Conservation (phyloP, 495 filamentous ascomycete genomes). For the Parathielavia hyrcaniae region DNA sequence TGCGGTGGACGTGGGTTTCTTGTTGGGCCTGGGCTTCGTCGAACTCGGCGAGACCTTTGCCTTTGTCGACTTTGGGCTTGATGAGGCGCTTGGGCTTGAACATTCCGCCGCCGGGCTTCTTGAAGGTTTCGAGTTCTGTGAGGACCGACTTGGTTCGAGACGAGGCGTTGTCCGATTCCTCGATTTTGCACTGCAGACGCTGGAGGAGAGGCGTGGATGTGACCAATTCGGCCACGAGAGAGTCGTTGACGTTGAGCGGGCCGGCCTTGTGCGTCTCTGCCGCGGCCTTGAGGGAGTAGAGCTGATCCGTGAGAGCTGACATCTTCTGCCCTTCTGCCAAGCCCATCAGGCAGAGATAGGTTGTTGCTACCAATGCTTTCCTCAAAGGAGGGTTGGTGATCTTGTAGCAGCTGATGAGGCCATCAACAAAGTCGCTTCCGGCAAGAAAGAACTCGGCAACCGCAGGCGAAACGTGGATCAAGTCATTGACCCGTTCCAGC, state of each 20-base stretch:
- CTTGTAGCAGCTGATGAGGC: constrained; percentile 59
- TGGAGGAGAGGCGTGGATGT: constrained; percentile 53
- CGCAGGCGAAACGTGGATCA: constrained; percentile 50
- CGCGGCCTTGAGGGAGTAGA: constrained; percentile 70
- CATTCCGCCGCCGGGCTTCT: constrained; percentile 47
- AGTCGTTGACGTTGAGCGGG: constrained; percentile 45
- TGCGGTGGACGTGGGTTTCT: constrained; percentile 68
- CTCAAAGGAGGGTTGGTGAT: constrained; percentile 52
- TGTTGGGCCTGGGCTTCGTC: constrained; percentile 42
- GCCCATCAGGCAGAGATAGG: constrained; percentile 65
- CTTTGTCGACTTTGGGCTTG: constrained; percentile 54
- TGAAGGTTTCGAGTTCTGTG: constrained; percentile 47
- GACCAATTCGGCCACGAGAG: constrained; percentile 57
- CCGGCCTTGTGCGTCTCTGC: constrained; percentile 52
- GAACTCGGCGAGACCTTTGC: constrained; percentile 52
- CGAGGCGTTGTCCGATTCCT: constrained; percentile 30
- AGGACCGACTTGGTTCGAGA: constrained; percentile 55
- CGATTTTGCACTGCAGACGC: constrained; percentile 43
- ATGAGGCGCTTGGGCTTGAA: constrained; percentile 48
- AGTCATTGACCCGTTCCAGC: constrained; percentile 43
- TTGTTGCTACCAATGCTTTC: constrained; percentile 57
- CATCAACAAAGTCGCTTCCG: constrained; percentile 80
- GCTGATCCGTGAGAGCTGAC: constrained; percentile 68
- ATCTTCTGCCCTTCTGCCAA: constrained; percentile 61
- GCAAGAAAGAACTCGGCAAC: constrained; percentile 61